Evolutionary conservation across 768 basidiomycete species (phyloP).

Genomic region (Myochromella boudieri): DNA sequence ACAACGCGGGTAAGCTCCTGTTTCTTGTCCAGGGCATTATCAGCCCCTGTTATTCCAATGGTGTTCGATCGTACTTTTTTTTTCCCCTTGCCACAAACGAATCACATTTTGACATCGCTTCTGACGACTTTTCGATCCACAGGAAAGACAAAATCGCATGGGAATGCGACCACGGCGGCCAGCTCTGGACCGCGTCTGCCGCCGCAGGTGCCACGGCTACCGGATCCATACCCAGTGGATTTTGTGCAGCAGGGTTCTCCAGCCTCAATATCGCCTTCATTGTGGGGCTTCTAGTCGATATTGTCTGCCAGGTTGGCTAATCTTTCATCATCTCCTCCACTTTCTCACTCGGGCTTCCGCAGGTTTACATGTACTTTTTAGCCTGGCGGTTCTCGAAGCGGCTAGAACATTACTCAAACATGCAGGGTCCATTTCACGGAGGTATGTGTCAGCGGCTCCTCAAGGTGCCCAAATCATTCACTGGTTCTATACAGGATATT

Average conservation of each 20-base stretch:
- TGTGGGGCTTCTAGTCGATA: constrained; percentile 57
- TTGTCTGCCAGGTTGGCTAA: constrained; percentile 61
- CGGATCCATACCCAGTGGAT: constrained; percentile 48
- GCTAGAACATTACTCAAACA: constrained; percentile 61
- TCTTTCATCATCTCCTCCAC: constrained; percentile 13
- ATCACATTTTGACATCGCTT: constrained; percentile 13
- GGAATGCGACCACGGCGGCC: constrained; percentile 74
- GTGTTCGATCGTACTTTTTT: constrained; percentile 4
- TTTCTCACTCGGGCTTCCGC: constrained; percentile 23
- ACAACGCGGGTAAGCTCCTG: constrained; percentile 57
- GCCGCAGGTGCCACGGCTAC: constrained; percentile 39
- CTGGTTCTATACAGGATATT: constrained; percentile 39
- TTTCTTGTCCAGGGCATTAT: constrained; percentile 14
- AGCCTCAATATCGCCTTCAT: constrained; percentile 68
- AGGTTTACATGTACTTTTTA: constrained; percentile 80
- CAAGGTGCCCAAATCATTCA: constrained; percentile 21
- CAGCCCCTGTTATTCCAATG: constrained; percentile 5
- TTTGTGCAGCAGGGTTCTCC: constrained; percentile 61
- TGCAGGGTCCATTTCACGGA: constrained; percentile 64
- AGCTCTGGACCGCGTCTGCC: constrained; percentile 52
- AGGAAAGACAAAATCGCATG: constrained; percentile 69
- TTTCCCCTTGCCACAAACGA: neutral
- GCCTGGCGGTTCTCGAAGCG: constrained; percentile 73
- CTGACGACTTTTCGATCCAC: constrained; percentile 19
- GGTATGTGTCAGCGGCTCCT: constrained; percentile 41